phyloP scores from a whole-genome alignment of 1,284 basidiomycete species.

The Lentinus polychrous region DNA sequence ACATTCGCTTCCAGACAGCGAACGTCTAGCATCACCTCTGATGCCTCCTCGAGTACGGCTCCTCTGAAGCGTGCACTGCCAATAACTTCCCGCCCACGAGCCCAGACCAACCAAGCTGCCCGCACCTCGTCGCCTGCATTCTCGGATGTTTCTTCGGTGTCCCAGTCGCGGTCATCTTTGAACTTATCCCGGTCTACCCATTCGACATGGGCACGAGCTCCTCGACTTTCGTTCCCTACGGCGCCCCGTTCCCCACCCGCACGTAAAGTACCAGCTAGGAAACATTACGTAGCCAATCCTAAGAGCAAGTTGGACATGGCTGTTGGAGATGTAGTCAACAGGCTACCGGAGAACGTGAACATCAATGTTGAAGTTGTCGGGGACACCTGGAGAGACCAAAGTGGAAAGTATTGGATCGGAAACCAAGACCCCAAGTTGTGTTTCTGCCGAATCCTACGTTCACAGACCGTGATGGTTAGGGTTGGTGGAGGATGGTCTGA shows the following conservation, averaged over 20 bases:
- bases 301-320: conserved; percentile 89
- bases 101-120: conserved; percentile 28
- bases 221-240: conserved; percentile 47
- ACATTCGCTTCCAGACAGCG: conserved; percentile 80
- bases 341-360: conserved; percentile 77
- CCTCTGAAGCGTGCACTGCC: conserved; percentile 25
- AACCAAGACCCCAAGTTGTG: conserved; percentile 82
- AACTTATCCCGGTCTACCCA: conserved; percentile 30
- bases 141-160: conserved; percentile 42
- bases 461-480: conserved; percentile 91
- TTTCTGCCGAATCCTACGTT: conserved; percentile 88
- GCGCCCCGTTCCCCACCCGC: conserved; percentile 39
- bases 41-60: conserved; percentile 20
- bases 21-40: conserved; percentile 54
- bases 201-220: conserved; percentile 65
- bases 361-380: conserved; percentile 79
- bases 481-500: conserved; percentile 94
- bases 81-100: conserved; percentile 32
- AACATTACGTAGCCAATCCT: conserved; percentile 77
- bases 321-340: conserved; percentile 86
- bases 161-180: conserved; percentile 20
- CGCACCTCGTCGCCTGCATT: conserved; percentile 51
- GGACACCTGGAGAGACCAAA: conserved; percentile 85
- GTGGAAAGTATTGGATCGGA: conserved; percentile 94
- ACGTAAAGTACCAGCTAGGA: conserved; percentile 38